Evolutionary conservation across 1,139 yeast genomes (phyloP), one percentile per base, ranked within the genome.

Genomic region (Magnusiomyces paraingens): DNA sequence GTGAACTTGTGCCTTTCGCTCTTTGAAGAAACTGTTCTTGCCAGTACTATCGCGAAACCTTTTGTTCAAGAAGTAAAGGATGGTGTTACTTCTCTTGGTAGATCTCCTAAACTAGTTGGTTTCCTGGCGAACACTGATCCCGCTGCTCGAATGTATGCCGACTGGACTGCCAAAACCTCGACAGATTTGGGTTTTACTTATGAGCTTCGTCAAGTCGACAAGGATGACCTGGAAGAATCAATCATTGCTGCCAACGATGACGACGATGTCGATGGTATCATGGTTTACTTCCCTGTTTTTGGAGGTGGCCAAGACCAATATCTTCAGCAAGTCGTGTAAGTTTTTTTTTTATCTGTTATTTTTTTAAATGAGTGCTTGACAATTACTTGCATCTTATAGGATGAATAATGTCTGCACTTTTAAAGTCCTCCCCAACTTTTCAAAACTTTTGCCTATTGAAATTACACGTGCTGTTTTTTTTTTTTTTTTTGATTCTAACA

Each of bases 241-340:
- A 81, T 93, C 58, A 79, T 90, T 54, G 81, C 79, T 51, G 97
- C 98, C 56, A 93, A 93, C 68, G 76, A 77, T 36, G 94, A 91
- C 64, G 82, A 79, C 53, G 63, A 69, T 1, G 89, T 93, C 39
- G 85, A 89, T 66, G 99, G 99, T 32, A 93, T 93, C 61, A 90
- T 93, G 90, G 93, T 93, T n/a, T 93, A 93, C 70, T 93, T 91
- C 79, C 99, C 99, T 0, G 98, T 93, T 2, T 93, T 89, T 71
- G 96, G 96, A 1, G 89, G 88, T 66, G 81, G 87, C 58, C 99
- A 93, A 71, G 99, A 93, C 68, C 96, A 87, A 70, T 93, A 94
- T 68, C 72, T 93, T 55, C 98, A 93, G 71, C 98, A 93, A 71
- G 85, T 90, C 58, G 90, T 93, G 12, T 26, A 26, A 26, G 32